Evolutionary conservation across 192 early-diverging fungal genomes (phyloP), one percentile per base, ranked within the genome.

Genomic region (Coemansia biformis): DNA sequence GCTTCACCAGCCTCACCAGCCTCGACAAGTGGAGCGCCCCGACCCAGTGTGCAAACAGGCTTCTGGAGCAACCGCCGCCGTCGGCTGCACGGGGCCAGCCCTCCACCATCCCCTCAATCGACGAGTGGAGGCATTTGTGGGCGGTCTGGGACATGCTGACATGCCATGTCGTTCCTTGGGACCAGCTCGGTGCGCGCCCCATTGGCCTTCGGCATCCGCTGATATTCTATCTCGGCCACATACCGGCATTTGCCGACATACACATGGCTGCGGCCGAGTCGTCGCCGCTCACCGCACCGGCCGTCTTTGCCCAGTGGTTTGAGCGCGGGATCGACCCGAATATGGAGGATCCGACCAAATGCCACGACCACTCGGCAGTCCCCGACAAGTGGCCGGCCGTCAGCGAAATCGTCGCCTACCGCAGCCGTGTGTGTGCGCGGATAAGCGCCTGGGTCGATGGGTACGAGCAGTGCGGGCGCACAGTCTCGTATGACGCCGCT

Each of bases 251-350:
- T 51, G 56, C 85, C 17, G 86, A 88, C 46, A 81, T 81, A 11
- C 75, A 81, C 13, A 54, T 86, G 28, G 51, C 73, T 0, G 55
- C 52, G 8, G 56, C 58, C 2, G 56, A 79, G 6, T 48, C 59
- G 0, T 65, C 75, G 30, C 50, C 67, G 6, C 74, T 78, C n/a
- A 79, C 85, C 0, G 78, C 82, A 49, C 87, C 89, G 7, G 42
- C 40, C 14, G 37, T 61, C 9, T 95, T 79, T 71, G 74, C 81
- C 8, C 63, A 78, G 22, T 89, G 90, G 59, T 96, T 96, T 82
- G 89, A 96, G 75, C 87, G 93, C 12, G 93, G 93, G 6, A 93
- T 96, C 47, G 91, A 96, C 51, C 91, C 93, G 1, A 86, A 88
- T 47, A 69, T 91, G 46, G 85, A 91, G 13, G 79, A 86, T 46